Evolutionary conservation across 805 yeast species (phyloP), one percentile per base, ranked within the genome.

Genomic region (Schwanniomyces vanrijiae): DNA sequence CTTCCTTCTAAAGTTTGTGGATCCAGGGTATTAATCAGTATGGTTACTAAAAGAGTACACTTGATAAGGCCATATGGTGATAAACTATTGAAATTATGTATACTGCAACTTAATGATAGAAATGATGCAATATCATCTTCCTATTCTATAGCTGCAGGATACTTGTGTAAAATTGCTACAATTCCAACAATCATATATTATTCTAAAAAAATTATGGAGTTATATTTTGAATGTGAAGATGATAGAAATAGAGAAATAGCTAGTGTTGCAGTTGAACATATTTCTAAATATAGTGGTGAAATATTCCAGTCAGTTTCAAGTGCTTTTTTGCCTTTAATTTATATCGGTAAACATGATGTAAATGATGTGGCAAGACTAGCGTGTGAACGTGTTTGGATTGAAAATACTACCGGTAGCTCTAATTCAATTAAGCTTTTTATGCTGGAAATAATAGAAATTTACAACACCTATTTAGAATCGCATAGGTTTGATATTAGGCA

Each of bases 1-100:
- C 71, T 94, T 11, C 97, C 98, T 0, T 89, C 97, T 0, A 90
- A 92, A 58, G 90, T 88, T 0, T 89, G 91, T 20, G 90, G 92
- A 0, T 81, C 96, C 4, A 78, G 83, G 51, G 84, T 90, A 0
- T 62, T 91, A 9, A 88, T 85, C 6, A 76, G 81, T 16, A 62
- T 90, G 40, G 78, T 87, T 0, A 69, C 81, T 9, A 78, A 84
- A 50, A 83, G 86, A 55, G 62, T 68, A 16, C 68, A 68, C 31
- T 52, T 77, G 14, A 55, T 67, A 1, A 66, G 71, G 47, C 71
- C 81, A 0, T 79, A 79, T 56, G 86, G 88, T 10, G 89, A 84
- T 46, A 65, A 70, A n/a, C 64, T 92, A 6, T 65, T 92, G 46
- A 76, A 76, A 39, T 71, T 81, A 2, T 79, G 90, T 42, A 58